Evolutionary conservation across 257 asterid species (phyloP), one percentile per base, ranked within the genome.

Genomic region (Orobanche coerulescens): DNA sequence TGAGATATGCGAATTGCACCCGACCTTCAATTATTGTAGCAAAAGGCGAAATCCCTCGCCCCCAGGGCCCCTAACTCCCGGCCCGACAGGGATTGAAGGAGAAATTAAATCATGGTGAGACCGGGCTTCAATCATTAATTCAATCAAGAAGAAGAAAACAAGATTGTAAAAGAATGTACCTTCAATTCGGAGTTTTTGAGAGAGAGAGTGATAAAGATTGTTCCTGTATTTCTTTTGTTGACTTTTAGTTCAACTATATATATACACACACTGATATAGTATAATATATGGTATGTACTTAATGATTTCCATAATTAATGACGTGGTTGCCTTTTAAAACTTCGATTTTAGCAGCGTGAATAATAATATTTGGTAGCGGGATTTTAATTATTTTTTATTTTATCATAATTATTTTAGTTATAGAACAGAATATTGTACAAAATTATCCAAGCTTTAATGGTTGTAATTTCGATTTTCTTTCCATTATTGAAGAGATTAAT

Each of bases 301-400:
- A 6, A 26, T n/a, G 23, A 53, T 53, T 30, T 62, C 67, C 67
- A 28, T 47, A 62, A 47, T 62, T 15, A 62, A 39, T 2, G 14
- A 28, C 2, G 0, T 9, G 16, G 12, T 18, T 18, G 0, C 0
- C 4, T 44, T 15, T 8, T 25, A 26, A 8, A 31, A 30, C 4
- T 46, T 18, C 1, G 0, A 5, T 16, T 14, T 28, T 4, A 6
- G 15, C 11, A n/a, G 4, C 5, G 25, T 12, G 11, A 20, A 23
- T 4, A 8, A 9, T 14, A 20, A 23, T 4, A 8, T 3, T 14
- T 43, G 56, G 58, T 16, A 62, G 11, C 0, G 5, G 19, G 24
- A 46, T 46, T 47, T 15, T 48, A 3, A 48, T 7, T 20, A 4
- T 50, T 23, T 3, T 24, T 24, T n/a, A n/a, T n/a, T 7, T 16